Evolutionary conservation across 371 early-diverging fungal species (phyloP), one percentile per base, ranked within the genome.

Genomic region (Mucor racemosus): DNA sequence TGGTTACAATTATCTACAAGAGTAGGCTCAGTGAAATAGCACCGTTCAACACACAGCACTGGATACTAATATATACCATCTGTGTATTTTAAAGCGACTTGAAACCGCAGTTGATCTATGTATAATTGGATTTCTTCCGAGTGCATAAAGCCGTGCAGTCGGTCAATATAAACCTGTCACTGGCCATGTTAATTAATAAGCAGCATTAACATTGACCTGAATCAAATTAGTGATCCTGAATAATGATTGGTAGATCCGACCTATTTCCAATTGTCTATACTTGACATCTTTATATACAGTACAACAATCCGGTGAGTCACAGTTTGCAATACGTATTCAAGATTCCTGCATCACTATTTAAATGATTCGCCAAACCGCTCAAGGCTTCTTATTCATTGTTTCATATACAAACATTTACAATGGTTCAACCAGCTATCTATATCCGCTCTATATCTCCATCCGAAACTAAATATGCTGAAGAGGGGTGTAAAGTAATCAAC

Each of bases 391-490:
- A 0, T 15, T 42, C n/a, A 17, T 7, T 46, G 0, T 7, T 4
- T 19, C 9, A 9, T 46, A 44, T 19, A 46, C 46, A 46, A 7
- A 46, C 3, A 46, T 46, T n/a, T 39, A 65, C 34, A 21, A 69
- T 69, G 69, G 65, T 65, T 46, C 65, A 61, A 56, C 34, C 62
- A 10, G 31, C 55, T 58, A 62, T 72, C 14, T 38, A 21, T 44
- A 62, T 72, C 5, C 65, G 68, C 17, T 57, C 61, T 34, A 68
- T 42, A 3, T 21, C 17, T 11, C 35, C 40, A 5, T 26, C 44
- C 8, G 72, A 72, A 40, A 4, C 55, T 0, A 58, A 58, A 26
- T 54, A 58, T 33, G 26, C 15, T 9, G 13, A 41, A 33, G 62
- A 60, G 33, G 68, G 62, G 3, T 21, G 44, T 42, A 19, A 38